Evolutionary conservation across 192 early-diverging fungal genomes (phyloP), one percentile per base, ranked within the genome.

Genomic region (Entrophospora sp.): DNA sequence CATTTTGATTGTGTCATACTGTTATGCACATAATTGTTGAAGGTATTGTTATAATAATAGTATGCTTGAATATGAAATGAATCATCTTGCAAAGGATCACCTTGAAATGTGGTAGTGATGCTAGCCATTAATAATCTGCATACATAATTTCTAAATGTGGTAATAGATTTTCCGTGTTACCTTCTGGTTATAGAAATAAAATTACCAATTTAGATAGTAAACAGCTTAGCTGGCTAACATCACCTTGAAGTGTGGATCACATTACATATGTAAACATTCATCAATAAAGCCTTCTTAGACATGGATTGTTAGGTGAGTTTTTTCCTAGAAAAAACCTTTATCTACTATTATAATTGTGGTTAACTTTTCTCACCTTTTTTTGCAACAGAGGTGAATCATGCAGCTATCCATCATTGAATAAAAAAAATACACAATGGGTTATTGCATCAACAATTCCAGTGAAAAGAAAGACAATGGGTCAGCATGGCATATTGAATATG

Each of bases 281-380:
- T 67, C 38, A 52, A 67, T 67, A 67, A 53, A 44, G 31, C 51
- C 34, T 67, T 67, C 48, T 40, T 44, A 56, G 52, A 67, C 2
- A 56, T 67, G 8, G 30, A 44, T 57, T 48, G 52, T 43, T 34
- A 65, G 64, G 64, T 52, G 52, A 20, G 64, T 52, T 49, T 46
- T 63, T 63, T 48, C 25, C 16, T 45, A 22, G 31, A 46, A 31
- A 63, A 63, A 65, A 52, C 27, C 13, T 49, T 65, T 22, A 5
- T 34, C 32, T 32, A 24, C 31, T 35, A 65, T 58, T 58, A 58
- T 37, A n/a, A 38, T 20, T 40, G n/a, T n/a, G n/a, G n/a, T 59
- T 59, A 38, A 28, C 57, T 22, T 38, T 22, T 59, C 20, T 58
- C 35, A 37, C 9, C 12, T 24, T n/a, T 49, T 57, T 57, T 59